Percentiles rank a stretch among this genome's conserved stretches.
Conservation (phyloP, 2,329 filamentous ascomycete species). For the Cadophora gregata region DNA sequence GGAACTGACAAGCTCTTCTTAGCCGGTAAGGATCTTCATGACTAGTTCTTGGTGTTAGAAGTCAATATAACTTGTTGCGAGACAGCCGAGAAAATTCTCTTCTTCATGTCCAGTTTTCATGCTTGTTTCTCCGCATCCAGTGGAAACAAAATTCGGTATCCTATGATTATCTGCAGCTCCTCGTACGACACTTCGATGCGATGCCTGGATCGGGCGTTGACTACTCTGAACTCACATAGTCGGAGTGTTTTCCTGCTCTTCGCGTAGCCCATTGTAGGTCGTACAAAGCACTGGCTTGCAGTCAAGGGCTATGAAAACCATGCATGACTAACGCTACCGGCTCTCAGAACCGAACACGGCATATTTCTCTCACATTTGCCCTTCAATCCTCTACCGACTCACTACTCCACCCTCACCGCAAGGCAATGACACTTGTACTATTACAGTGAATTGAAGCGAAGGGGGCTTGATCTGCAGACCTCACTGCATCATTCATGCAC, state of each 20-base stretch:
- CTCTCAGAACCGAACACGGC: constrained; percentile 11
- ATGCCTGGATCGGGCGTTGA: not conserved
- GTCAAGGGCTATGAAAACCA: not conserved
- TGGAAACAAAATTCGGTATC: not conserved
- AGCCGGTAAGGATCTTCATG: not conserved
- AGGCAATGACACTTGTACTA: constrained; percentile 14
- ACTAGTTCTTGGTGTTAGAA: not conserved
- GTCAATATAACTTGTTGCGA: not conserved
- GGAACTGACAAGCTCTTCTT: constrained; percentile 8
- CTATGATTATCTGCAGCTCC: not conserved
- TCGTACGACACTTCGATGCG: not conserved
- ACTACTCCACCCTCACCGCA: constrained; percentile 1
- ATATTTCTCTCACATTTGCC: constrained; percentile 18
- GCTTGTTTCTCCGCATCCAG: constrained; percentile 5
- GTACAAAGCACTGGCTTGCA: not conserved
- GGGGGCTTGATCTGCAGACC: not conserved
- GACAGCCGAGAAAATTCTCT: constrained; percentile 1
- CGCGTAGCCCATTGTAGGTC: constrained; percentile 7
- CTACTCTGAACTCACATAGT: not conserved
- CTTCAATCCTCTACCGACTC: not conserved
- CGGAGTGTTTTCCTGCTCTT: constrained; percentile 1
- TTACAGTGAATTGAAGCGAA: constrained; percentile 13
- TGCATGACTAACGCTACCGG: constrained; percentile 9
- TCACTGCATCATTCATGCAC: constrained; percentile 6
- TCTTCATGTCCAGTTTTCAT: not conserved